Evolutionary conservation across 164 flowering plant genomes (phyloP).

Genomic region (Chimonanthus salicifolius): DNA sequence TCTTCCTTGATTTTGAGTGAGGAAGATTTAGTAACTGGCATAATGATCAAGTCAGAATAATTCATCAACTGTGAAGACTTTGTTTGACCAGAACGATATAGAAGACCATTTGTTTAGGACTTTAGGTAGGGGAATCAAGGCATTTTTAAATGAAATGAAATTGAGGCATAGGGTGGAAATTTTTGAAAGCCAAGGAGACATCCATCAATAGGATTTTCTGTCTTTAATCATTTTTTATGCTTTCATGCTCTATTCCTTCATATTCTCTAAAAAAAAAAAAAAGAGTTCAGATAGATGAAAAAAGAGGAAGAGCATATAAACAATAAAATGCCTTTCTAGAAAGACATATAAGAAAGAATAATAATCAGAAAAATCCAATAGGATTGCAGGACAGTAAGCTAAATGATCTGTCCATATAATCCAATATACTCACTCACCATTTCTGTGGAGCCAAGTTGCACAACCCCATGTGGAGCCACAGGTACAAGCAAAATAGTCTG

Average conservation of each 20-base stretch:
- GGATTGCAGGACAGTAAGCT: neutral
- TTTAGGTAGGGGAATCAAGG: too few relatives aligned
- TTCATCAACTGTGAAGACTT: too few relatives aligned
- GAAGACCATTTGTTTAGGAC: too few relatives aligned
- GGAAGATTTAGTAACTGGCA: too few relatives aligned
- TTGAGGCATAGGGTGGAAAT: neutral
- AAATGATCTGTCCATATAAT: too few relatives aligned
- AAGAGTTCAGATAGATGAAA: neutral
- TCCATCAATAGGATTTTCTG: neutral
- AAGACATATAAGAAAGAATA: too few relatives aligned
- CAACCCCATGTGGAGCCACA: conserved; percentile 68
- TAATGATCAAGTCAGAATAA: too few relatives aligned
- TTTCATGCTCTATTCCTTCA: neutral
- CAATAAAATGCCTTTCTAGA: neutral
- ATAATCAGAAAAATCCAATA: neutral
- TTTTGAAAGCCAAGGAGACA: neutral
- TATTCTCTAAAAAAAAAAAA: neutral
- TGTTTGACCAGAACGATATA: too few relatives aligned
- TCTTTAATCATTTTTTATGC: neutral
- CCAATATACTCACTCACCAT: conserved; percentile 37
- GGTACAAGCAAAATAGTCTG: conserved; percentile 87
- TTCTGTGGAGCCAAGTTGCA: conserved; percentile 81
- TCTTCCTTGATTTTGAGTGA: too few relatives aligned
- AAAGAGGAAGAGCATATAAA: neutral
- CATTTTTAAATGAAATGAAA: neutral